Evolutionary conservation across 2,329 filamentous ascomycete genomes (phyloP).

Genomic region (Fonsecaea pedrosoi): DNA sequence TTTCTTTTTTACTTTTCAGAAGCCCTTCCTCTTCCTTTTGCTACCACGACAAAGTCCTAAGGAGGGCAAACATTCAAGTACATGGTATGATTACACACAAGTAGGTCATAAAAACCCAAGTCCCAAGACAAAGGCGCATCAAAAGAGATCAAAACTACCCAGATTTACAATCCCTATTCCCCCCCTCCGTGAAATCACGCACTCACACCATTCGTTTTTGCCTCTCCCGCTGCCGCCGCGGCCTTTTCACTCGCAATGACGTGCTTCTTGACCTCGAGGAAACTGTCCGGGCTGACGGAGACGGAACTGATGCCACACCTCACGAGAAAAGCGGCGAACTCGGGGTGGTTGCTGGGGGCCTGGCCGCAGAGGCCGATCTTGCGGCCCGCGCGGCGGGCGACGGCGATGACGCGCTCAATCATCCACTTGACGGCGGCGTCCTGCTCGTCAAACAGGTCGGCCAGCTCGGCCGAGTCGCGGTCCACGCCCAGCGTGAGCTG

Average conservation of each 20-base stretch:
- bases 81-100: no score
- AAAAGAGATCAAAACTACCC: no score
- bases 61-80: no score
- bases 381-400: conserved; percentile 43
- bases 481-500: conserved; percentile 51
- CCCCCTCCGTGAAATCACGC: no score
- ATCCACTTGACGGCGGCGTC: conserved; percentile 52
- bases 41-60: no score
- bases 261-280: conserved; percentile 47
- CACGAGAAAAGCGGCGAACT: conserved; percentile 48
- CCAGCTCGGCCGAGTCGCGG: conserved; percentile 48
- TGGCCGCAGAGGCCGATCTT: conserved; percentile 52
- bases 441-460: conserved; percentile 50
- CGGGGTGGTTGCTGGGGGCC: conserved; percentile 51
- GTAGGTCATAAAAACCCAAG: no score
- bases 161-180: no score
- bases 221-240: neutral
- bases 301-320: conserved; percentile 49
- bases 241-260: conserved; percentile 39
- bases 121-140: no score
- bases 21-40: no score
- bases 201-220: neutral
- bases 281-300: conserved; percentile 51
- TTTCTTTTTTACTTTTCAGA: no score
- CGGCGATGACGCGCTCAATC: conserved; percentile 46